Percentiles rank a stretch among this genome's conserved stretches.
Evolutionary conservation across 1,284 basidiomycete species (phyloP).

Genomic region (Sparassis latifolia): DNA sequence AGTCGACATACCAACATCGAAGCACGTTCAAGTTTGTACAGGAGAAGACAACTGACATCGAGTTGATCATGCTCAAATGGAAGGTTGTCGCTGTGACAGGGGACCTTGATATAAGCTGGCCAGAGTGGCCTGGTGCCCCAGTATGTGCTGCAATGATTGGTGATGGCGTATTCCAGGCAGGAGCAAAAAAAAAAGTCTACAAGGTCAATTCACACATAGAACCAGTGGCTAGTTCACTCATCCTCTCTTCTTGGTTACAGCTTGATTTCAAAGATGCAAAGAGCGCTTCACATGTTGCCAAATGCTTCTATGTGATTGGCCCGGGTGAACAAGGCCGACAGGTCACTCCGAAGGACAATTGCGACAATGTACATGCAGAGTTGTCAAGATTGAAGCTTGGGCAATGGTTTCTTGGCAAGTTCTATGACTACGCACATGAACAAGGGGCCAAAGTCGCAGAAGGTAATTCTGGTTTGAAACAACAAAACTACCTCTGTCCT

Average conservation of each 20-base stretch:
- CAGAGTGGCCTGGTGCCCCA: neutral
- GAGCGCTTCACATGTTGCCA: neutral
- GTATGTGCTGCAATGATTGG: neutral
- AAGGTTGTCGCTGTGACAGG: neutral
- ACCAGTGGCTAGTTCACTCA: too few relatives aligned
- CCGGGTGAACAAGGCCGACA: neutral
- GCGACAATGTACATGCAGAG: neutral
- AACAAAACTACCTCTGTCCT: too few relatives aligned
- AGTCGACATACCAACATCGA: neutral
- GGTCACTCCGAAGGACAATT: neutral
- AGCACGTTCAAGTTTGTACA: neutral
- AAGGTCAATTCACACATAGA: too few relatives aligned
- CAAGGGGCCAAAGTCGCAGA: neutral
- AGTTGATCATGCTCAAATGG: neutral
- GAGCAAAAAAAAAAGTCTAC: neutral
- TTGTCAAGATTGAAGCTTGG: neutral
- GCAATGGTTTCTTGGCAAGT: constrained; percentile 2
- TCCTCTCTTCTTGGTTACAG: too few relatives aligned
- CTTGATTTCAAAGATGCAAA: neutral
- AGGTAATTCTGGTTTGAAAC: neutral
- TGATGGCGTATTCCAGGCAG: neutral
- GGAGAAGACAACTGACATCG: neutral
- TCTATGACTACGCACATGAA: neutral
- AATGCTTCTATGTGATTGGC: constrained; percentile 1
- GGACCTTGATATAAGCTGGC: neutral